Base-by-base conservation (phyloP, 164 flowering plant genomes). In the Tetrastigma voinierianum region DNA sequence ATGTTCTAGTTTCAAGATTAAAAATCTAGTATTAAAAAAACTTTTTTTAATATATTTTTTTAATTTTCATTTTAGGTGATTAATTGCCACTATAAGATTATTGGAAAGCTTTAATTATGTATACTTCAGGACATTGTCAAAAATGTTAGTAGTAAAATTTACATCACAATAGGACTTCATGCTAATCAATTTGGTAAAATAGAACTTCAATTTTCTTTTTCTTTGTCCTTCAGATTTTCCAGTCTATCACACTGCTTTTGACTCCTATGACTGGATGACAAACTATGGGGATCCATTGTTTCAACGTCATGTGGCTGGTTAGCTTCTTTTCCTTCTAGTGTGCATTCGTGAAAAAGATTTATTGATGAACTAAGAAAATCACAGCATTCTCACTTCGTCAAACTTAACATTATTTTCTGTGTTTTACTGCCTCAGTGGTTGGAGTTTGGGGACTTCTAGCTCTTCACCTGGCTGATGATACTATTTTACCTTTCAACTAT, bases 391-490 rank as follows among this genome's bases (percentile, higher is more conserved):
- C 49, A 8, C 54, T 17, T 57, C 43, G 10, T 47, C 24, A 24
- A 1, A 15, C 32, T 52, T 19, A 46, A 46, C 55, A 18, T 67
- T 18, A 13, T 51, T 21, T 53, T 44, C 23, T 67, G 32, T 51
- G n/a, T 54, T 57, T 7, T 20, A 10, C 57, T 67, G 20, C 43
- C 57, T 66, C 80, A 95, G 99, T 88, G 60, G 74, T 93, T 64
- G 96, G 86, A 73, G 61, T 95, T 43, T 95, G 99, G 99, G 99
- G 99, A 61, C 91, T 92, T 68, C 63, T 90, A 67, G 98, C 87
- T 46, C 90, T 95, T 74, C 93, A 62, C 67, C 74, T 95, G 48
- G 93, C 96, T 40, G 97, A 90, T 78, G 96, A 93, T 74, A 70
- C 77, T 49, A 65, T 95, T 69, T 61, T 95, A 63, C 96, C 96